Evolutionary conservation across 2,329 filamentous ascomycete species (phyloP).

Genomic region (Sporothrix brunneoviolacea): DNA sequence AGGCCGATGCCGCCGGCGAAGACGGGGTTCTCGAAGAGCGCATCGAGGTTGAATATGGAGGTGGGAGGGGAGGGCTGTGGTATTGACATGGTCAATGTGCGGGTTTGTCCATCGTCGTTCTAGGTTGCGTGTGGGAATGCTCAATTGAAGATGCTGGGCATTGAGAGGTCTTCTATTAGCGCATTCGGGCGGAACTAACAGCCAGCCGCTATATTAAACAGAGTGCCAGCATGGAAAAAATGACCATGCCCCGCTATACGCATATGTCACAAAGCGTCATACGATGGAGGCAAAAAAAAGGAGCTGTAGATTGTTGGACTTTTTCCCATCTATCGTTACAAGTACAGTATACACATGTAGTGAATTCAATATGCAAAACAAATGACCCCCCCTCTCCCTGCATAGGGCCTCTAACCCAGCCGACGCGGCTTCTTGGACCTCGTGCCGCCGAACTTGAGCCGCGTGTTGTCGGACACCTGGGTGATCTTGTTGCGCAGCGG

Average conservation of each 20-base stretch:
- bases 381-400: background rate
- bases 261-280: slow-evolving; percentile 5
- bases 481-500: slow-evolving; percentile 67
- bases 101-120: background rate
- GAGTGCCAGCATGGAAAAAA: background rate
- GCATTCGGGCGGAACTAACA: too few species aligned
- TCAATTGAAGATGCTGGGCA: too few species aligned
- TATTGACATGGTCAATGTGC: slow-evolving; percentile 6
- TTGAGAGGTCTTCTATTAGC: too few species aligned
- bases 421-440: slow-evolving; percentile 79
- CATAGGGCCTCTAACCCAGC: slow-evolving; percentile 57
- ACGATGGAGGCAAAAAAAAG: background rate
- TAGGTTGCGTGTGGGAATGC: too few species aligned
- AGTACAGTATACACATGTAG: too few species aligned
- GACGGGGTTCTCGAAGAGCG: slow-evolving; percentile 56
- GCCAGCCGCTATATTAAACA: too few species aligned
- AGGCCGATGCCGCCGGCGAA: slow-evolving; percentile 78
- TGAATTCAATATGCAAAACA: background rate
- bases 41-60: slow-evolving; percentile 36
- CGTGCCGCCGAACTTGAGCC: slow-evolving; percentile 91
- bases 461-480: slow-evolving; percentile 77
- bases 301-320: background rate
- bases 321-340: background rate
- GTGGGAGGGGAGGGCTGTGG: slow-evolving; percentile 1
- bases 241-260: background rate